Percentiles rank a stretch among this genome's conserved stretches.
Evolutionary conservation across 495 filamentous ascomycete species (phyloP).

Genomic region (Cercophora newfieldiana): DNA sequence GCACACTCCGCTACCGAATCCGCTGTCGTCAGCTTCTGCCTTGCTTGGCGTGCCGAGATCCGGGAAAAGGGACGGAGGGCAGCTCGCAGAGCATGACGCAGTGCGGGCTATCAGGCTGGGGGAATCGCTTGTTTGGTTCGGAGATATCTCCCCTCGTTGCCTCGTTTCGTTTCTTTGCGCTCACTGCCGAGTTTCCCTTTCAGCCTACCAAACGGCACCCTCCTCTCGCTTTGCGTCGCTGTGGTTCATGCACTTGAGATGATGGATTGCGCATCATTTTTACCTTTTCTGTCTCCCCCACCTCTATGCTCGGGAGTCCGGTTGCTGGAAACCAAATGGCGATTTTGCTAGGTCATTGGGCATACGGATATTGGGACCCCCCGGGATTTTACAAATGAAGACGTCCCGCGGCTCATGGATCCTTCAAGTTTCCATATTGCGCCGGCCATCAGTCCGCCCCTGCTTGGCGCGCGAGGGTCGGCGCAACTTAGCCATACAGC

Average conservation of each 20-base stretch:
- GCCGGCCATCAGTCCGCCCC: neutral
- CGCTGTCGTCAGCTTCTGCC: neutral
- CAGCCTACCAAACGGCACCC: neutral
- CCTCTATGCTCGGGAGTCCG: neutral
- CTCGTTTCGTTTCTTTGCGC: neutral
- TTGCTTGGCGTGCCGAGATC: neutral
- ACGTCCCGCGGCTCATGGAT: neutral
- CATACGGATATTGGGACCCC: neutral
- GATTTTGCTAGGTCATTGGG: neutral
- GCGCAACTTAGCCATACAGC: slow-evolving; percentile 5
- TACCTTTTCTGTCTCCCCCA: neutral
- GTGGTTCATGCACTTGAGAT: neutral
- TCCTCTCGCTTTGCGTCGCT: neutral
- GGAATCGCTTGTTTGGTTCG: neutral
- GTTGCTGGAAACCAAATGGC: neutral
- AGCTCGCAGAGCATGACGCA: neutral
- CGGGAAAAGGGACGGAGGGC: neutral
- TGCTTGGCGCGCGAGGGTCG: neutral
- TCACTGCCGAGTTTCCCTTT: neutral
- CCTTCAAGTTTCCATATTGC: neutral
- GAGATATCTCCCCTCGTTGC: neutral
- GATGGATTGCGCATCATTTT: neutral
- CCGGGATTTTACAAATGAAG: neutral
- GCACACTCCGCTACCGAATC: neutral
- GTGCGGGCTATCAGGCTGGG: neutral